Evolutionary conservation across 176 grass and related monocot genomes (phyloP), one percentile per base, ranked within the genome.

Genomic region (Tillandsia fasciculata): DNA sequence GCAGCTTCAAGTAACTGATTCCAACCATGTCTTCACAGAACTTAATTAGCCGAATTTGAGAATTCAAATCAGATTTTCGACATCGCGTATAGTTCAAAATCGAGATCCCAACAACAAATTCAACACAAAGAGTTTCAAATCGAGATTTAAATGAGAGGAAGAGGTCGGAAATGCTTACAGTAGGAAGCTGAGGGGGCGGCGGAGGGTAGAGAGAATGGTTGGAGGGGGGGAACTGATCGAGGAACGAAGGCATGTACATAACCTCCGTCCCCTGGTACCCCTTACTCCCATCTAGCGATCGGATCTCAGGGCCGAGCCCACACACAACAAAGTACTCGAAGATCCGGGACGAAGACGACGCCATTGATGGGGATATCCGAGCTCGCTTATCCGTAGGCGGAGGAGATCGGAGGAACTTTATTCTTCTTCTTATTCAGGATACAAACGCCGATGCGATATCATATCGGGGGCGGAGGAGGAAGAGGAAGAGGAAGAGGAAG

Each of bases 281-380:
- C 80, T 90, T 99, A 79, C 48, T 78, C 50, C 85, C 87, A 59
- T 99, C 89, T 69, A 99, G 72, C 6, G 89, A 64, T 70, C 74
- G 84, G 84, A 99, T 99, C 73, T 99, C 94, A 59, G 94, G 89
- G 7, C 94, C 94, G 79, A 99, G 76, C 26, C 94, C 94, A 76
- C 94, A 99, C 75, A 99, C 94, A 56, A 99, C 94, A 82, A 93
- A 99, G 73, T 99, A 99, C 75, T 99, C 94, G 80, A 99, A 93
- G 75, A 99, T 83, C 72, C 79, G 79, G 24, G 33, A 42, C 33
- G 33, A 42, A n/a, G 75, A 61, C 12, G 75, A 64, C 64, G 15
- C 47, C 75, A 59, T 69, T 18, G 1, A 51, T 49, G 26, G 52
- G 29, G 52, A 76, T 28, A 49, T 10, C 56, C 56, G 56, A 61